Conservation (phyloP, 73 alveolate genomes). For the Paramecium primaurelia region DNA sequence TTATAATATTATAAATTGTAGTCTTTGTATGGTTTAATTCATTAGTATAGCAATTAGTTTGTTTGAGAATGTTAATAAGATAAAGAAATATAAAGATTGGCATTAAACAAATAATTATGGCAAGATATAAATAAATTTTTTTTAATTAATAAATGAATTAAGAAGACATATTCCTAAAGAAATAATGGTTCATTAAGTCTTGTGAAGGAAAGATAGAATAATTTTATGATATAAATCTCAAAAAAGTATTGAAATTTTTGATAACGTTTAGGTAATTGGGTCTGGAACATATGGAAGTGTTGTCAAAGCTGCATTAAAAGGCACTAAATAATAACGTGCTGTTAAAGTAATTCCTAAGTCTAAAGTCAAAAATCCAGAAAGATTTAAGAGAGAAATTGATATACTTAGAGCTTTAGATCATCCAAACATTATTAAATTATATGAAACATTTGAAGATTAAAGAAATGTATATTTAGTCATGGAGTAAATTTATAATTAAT, state of each 20-base stretch:
- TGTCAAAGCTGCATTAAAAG: constrained; percentile 74
- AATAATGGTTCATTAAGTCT: constrained; percentile 58
- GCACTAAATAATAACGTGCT: constrained; percentile 79
- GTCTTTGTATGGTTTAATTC: too few relatives aligned
- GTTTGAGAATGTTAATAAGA: not conserved
- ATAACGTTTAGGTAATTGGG: constrained; percentile 68
- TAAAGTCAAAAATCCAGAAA: constrained; percentile 70
- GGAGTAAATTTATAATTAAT: constrained; percentile 59
- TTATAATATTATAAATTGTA: too few relatives aligned
- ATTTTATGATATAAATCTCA: constrained; percentile 43
- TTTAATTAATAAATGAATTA: not conserved
- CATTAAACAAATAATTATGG: not conserved
- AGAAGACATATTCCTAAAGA: constrained; percentile 45
- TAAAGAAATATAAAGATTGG: not conserved
- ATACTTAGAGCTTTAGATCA: constrained; percentile 72
- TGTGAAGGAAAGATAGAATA: constrained; percentile 53
- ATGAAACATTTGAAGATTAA: constrained; percentile 76
- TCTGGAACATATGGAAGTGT: constrained; percentile 93
- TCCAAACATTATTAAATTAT: constrained; percentile 73
- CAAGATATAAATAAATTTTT: not conserved
- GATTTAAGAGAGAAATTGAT: constrained; percentile 69
- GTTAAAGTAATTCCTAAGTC: constrained; percentile 77
- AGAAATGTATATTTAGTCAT: constrained; percentile 73
- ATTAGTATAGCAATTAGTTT: too few relatives aligned
- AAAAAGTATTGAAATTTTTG: not conserved